Percentiles rank a stretch among this genome's conserved stretches.
Conservation (phyloP, 176 grass and related monocot species). For the Sorghum bicolor region Sorghum_bicolor_NCBIv3 NC_012870.2:11807501-11808000, state of each 20-base stretch:
- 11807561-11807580: background rate
- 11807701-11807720: constrained; percentile 68
- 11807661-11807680: constrained; percentile 63
- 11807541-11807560: constrained; percentile 13
- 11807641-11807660: constrained; percentile 5
- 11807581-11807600: constrained; percentile 9
- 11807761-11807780: constrained; percentile 89
- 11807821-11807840: constrained; percentile 33
- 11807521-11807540: background rate
- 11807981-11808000: constrained; percentile 60
- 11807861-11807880: constrained; percentile 35
- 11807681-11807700: constrained; percentile 93
- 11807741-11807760: constrained; percentile 82
- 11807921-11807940: constrained; percentile 41
- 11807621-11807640: background rate
- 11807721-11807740: constrained; percentile 90
- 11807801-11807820: constrained; percentile 30
- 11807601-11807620: constrained; percentile 8
- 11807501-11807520: constrained; percentile 2
- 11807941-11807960: constrained; percentile 44
- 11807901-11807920: constrained; percentile 7
- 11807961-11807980: constrained; percentile 39
- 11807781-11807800: constrained; percentile 65
- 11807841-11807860: constrained; percentile 33
- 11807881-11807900: constrained; percentile 18